phyloP scores from a whole-genome alignment of 441 rosid species.

The Corymbia calophylla region DNA sequence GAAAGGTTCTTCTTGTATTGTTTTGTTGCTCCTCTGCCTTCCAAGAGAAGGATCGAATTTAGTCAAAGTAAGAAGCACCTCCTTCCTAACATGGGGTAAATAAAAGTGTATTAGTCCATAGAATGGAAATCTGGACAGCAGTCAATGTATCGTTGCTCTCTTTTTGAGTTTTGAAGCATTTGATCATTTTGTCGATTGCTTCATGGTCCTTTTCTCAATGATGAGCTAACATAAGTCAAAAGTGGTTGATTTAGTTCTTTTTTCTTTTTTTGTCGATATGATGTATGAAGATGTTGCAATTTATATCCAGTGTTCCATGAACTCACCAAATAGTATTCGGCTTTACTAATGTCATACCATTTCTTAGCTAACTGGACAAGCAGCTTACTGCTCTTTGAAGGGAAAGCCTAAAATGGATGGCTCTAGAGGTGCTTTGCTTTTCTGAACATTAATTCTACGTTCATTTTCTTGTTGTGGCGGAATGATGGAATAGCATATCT shows the following conservation, averaged over 20 bases:
- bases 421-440: slow-evolving; percentile 70
- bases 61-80: not conserved
- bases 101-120: not conserved
- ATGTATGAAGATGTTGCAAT: not conserved
- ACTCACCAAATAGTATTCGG: not conserved
- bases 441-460: not conserved
- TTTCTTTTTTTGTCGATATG: not conserved
- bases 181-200: not conserved
- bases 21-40: not conserved
- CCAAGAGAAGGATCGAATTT: not conserved
- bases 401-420: slow-evolving; percentile 97
- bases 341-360: slow-evolving; percentile 3
- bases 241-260: not conserved
- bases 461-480: not conserved
- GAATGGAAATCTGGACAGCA: not conserved
- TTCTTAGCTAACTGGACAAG: slow-evolving; percentile 67
- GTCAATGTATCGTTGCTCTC: not conserved
- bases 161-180: not conserved
- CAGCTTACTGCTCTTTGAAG: slow-evolving; percentile 69
- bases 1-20: not conserved
- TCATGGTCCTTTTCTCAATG: not conserved
- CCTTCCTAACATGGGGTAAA: not conserved
- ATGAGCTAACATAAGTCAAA: not conserved
- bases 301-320: not conserved
- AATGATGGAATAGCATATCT: not conserved